Conservation (phyloP, 177 flowering plant species). For the Vitis hybrid region DNA sequence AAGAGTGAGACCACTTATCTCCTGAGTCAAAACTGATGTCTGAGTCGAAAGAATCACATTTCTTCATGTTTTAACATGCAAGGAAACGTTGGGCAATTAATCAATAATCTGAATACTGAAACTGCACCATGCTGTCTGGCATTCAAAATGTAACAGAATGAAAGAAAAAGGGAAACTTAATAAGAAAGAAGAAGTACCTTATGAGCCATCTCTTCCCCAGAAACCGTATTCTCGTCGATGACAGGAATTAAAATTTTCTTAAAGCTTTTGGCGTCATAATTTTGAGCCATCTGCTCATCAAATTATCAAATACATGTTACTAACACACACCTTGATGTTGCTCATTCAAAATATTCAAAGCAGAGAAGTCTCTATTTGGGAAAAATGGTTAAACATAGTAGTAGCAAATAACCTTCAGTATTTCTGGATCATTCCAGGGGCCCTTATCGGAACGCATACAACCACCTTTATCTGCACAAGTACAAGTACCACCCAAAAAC, state of each 20-base stretch:
- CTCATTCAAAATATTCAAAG: no score
- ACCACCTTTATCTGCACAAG: constrained; percentile 82
- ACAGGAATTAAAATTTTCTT: constrained; percentile 21
- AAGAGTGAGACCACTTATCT: constrained; percentile 11
- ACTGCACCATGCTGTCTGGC: background rate
- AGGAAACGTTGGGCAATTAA: background rate
- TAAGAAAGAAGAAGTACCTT: constrained; percentile 27
- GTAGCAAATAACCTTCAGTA: constrained; percentile 50
- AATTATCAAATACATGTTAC: background rate
- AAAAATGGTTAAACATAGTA: background rate
- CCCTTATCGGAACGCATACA: constrained; percentile 90
- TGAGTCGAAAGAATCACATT: constrained; percentile 21
- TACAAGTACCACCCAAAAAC: constrained; percentile 84
- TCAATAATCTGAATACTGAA: background rate
- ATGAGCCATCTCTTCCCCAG: constrained; percentile 45
- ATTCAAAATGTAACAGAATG: background rate
- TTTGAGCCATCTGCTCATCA: constrained; percentile 55
- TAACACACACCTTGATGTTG: background rate
- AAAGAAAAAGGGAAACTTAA: background rate
- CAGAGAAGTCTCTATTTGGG: background rate
- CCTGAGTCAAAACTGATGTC: constrained; percentile 16
- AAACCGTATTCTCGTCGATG: constrained; percentile 58
- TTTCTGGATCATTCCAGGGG: constrained; percentile 85
- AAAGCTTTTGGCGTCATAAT: constrained; percentile 65
- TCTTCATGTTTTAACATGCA: constrained; percentile 22